phyloP scores from a whole-genome alignment of 2,329 filamentous ascomycete genomes.

The Nemania sp. region DNA sequence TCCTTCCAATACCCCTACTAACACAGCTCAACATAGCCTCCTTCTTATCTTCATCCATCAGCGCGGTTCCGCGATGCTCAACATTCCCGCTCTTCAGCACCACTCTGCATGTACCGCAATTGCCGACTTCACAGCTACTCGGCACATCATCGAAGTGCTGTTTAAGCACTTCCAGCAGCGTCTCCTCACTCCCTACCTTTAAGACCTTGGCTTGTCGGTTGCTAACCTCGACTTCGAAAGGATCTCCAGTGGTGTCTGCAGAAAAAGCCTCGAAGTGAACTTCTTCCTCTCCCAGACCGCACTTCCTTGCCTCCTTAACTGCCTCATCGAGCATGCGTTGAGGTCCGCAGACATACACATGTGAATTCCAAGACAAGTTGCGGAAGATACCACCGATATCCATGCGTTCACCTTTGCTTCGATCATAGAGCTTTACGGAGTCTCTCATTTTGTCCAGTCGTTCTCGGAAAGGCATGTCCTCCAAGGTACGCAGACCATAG shows the following conservation, averaged over 20 bases:
- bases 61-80: conserved; percentile 53
- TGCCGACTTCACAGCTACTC: conserved; percentile 58
- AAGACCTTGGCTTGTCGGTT: conserved; percentile 46
- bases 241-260: conserved; percentile 57
- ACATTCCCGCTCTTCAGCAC: conserved; percentile 47
- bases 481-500: conserved; percentile 57
- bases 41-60: conserved; percentile 49
- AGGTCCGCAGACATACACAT: conserved; percentile 66
- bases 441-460: conserved; percentile 48
- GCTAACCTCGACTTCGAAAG: conserved; percentile 60
- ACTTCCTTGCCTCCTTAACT: conserved; percentile 43
- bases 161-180: conserved; percentile 52
- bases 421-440: conserved; percentile 56
- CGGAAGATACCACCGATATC: conserved; percentile 52
- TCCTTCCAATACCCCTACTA: conserved; percentile 54
- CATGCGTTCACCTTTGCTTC: conserved; percentile 53
- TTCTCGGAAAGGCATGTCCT: conserved; percentile 59
- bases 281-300: conserved; percentile 51
- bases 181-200: conserved; percentile 52
- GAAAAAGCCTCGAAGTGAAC: conserved; percentile 65
- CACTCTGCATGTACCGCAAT: conserved; percentile 57
- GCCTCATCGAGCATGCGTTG: conserved; percentile 59
- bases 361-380: conserved; percentile 54
- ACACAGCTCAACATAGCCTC: conserved; percentile 55
- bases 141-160: conserved; percentile 46